These are phyloP conservation scores for Penicillium sp. DNA, from an alignment of 2,329 filamentous ascomycete genomes.

Conservation along the genomic window DNA sequence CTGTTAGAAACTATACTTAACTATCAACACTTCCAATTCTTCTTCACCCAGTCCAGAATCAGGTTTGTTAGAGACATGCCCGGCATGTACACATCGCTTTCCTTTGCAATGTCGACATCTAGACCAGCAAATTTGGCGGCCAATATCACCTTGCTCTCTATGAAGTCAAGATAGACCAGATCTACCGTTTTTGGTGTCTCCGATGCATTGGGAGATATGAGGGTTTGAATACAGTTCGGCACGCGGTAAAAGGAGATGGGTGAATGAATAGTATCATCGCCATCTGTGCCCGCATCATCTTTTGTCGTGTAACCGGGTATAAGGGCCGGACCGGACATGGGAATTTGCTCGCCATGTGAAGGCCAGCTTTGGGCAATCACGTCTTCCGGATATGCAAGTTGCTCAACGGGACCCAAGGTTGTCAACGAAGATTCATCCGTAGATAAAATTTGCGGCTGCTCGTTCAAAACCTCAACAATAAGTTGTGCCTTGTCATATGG, in stretches of 20 bases:
- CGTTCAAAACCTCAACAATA: conserved; percentile 61
- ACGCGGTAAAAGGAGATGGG: conserved; percentile 71
- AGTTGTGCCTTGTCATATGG: conserved; percentile 72
- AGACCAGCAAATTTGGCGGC: conserved; percentile 65
- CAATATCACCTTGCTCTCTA: conserved; percentile 75
- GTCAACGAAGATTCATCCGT: conserved; percentile 15
- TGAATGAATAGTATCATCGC: conserved; percentile 84
- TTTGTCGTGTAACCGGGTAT: conserved; percentile 80
- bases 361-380: conserved; percentile 16
- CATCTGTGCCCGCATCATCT: conserved; percentile 78
- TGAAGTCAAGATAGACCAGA: conserved; percentile 87
- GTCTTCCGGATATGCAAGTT: conserved; percentile 32
- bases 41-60: conserved; percentile 58
- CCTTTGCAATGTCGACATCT: conserved; percentile 46
- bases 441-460: conserved; percentile 52
- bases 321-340: conserved; percentile 45
- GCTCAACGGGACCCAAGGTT: conserved; percentile 48
- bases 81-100: conserved; percentile 54
- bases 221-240: conserved; percentile 80
- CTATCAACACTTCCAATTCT: conserved; percentile 50
- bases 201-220: conserved; percentile 45
- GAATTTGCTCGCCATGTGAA: conserved; percentile 26
- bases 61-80: conserved; percentile 57
- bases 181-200: conserved; percentile 71
- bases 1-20: neutral